Evolutionary conservation across 495 filamentous ascomycete genomes (phyloP).

Genomic region (Parachaetomium inaequale): DNA sequence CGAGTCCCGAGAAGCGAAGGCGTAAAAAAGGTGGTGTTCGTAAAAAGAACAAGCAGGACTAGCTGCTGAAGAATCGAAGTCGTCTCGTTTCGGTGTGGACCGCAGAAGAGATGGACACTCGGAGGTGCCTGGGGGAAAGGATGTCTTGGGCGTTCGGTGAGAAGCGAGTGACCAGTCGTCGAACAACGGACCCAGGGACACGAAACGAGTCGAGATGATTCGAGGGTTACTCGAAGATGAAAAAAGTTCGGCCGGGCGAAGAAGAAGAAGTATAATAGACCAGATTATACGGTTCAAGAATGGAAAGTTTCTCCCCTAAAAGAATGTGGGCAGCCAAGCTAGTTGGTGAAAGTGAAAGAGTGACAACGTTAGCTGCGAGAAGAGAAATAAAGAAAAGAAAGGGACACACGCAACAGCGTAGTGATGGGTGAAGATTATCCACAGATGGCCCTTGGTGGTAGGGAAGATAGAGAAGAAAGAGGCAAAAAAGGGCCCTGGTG

Average conservation of each 20-base stretch:
- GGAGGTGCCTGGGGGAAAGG: neutral
- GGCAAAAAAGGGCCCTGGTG: slow-evolving; percentile 28
- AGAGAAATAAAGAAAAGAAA: slow-evolving; percentile 41
- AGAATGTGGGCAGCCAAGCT: slow-evolving; percentile 55
- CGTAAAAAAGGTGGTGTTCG: slow-evolving; percentile 20
- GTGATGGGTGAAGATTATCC: slow-evolving; percentile 40
- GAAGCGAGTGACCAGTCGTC: slow-evolving; percentile 27
- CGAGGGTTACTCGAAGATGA: slow-evolving; percentile 15
- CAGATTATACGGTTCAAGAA: slow-evolving; percentile 47
- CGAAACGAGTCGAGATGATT: slow-evolving; percentile 21
- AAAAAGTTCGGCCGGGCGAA: slow-evolving; percentile 23
- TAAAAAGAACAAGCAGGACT: slow-evolving; percentile 35
- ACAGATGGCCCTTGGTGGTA: slow-evolving; percentile 38
- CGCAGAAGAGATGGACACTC: slow-evolving; percentile 16
- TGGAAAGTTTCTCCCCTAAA: slow-evolving; percentile 39
- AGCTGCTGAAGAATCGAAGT: slow-evolving; percentile 38
- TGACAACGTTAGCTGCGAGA: slow-evolving; percentile 51
- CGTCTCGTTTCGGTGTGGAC: slow-evolving; percentile 25
- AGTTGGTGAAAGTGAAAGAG: slow-evolving; percentile 56
- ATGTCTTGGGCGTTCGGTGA: slow-evolving; percentile 4
- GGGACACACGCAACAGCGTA: slow-evolving; percentile 46
- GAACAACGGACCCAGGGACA: slow-evolving; percentile 20
- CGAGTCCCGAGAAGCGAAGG: slow-evolving; percentile 31
- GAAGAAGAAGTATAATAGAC: slow-evolving; percentile 35
- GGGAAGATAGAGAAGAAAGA: slow-evolving; percentile 37